Base-by-base conservation (phyloP, 805 yeast species). In the Candida adriatica region DNA sequence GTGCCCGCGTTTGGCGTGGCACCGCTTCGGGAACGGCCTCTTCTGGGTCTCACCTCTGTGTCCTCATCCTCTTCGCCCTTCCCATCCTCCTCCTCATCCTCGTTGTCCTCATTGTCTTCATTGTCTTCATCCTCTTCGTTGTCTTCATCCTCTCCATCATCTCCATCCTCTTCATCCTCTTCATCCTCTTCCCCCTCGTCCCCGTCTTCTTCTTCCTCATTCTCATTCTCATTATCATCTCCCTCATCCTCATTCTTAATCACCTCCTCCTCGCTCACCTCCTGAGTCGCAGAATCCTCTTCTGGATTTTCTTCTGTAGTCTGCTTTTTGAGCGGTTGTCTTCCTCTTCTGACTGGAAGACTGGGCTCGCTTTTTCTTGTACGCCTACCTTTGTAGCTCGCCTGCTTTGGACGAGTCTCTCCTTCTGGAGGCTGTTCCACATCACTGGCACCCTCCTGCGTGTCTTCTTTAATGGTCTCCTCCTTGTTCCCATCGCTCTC, bases 21-120 rank as follows among this genome's bases (percentile, higher is more conserved):
- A 11, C 24, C 34, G 8, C 20, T 9, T 16, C 22, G 9, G 15
- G 18, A 18, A 28, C 30, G 30, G 18, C 36, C 31, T 13, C 32
- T 31, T 29, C 30, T 31, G 13, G 18, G 25, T 29, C 28, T 16
- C 26, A 34, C 43, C 11, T 26, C 30, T 7, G 13, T 29, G 15
- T 26, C 24, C 11, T 16, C 32, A 4, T 24, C 33, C 7, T 23
- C 33, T 15, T 37, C 30, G 6, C 41, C 42, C 17, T 33, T 43
- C 18, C 33, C 43, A 21, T 42, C 45, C 34, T 17, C 41, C 31
- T 24, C 35, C 30, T 31, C 34, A 18, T 29, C 34, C 6, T 38
- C 40, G 16, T 29, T 27, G 5, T 17, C 31, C 15, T 24, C 27
- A 5, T 11, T 24, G 11, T 23, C 23, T 18, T 24, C 31, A 5